Evolutionary conservation across 2,329 filamentous ascomycete genomes (phyloP), one percentile per base, ranked within the genome.

Genomic region (Pseudogymnoascus sp.): DNA sequence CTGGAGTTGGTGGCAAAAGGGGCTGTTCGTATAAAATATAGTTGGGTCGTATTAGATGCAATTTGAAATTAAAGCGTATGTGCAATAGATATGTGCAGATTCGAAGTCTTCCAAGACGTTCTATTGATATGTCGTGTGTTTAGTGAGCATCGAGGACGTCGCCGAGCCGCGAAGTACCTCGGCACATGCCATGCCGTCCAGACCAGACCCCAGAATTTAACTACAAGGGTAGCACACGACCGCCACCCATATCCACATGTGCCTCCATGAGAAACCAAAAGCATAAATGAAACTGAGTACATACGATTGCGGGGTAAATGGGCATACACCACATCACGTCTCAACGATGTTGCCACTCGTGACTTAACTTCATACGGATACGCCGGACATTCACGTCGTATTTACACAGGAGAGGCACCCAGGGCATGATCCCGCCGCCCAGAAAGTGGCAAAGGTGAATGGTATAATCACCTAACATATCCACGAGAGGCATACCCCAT

Each of bases 141-240:
- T 56, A 56, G 50, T 56, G 50, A 56, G 50, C 50, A 56, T 33
- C 50, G 29, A 56, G 29, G 50, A 56, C 50, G 50, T 56, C 50
- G 50, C 29, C 50, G 50, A 56, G 50, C 50, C 50, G 50, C 50
- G 50, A 56, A 21, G 29, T 33, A 56, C 50, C 50, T 56, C 50
- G 50, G 50, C 50, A 56, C 50, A 56, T 56, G 50, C 50, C 50
- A 56, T 56, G 50, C 29, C 23, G 35, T 33, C 50, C 33, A 29
- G 50, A 56, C 50, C 50, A 56, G n/a, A 19, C 50, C 29, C 50
- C 50, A 15, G 50, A 56, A 35, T 21, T 56, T 56, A 56, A 56
- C 50, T 56, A 56, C 29, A 56, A 56, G 50, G 50, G 29, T 56
- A 33, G 35, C 44, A 50, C 50, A 56, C 17, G 50, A 56, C 50